Evolutionary conservation across 78 protist genomes (phyloP).

Genomic region (Carpediemonas membranifera): DNA sequence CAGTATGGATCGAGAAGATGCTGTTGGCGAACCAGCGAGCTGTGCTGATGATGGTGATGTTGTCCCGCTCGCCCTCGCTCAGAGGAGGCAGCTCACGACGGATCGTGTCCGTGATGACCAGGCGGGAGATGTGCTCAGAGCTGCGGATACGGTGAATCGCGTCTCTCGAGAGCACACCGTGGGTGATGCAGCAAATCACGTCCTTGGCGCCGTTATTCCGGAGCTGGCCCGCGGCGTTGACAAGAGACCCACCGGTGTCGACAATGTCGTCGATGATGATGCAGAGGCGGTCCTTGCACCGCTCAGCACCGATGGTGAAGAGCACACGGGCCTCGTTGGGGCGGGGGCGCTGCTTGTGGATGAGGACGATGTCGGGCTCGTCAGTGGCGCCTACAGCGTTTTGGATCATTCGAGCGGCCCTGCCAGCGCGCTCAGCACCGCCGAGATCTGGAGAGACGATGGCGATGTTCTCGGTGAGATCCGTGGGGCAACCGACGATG

Average conservation of each 20-base stretch:
- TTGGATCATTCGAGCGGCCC: neutral
- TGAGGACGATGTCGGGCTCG: conserved; percentile 22
- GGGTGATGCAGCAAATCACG: conserved; percentile 31
- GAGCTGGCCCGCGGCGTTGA: neutral
- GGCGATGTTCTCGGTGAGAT: neutral
- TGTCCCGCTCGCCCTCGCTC: too few relatives aligned
- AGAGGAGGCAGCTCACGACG: too few relatives aligned
- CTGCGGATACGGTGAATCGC: too few relatives aligned
- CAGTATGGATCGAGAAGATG: too few relatives aligned
- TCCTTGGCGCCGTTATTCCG: conserved; percentile 10
- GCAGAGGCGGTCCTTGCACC: conserved; percentile 12
- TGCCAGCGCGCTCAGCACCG: conserved; percentile 8
- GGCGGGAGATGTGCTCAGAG: too few relatives aligned
- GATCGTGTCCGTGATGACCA: too few relatives aligned
- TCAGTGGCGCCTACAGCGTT: too few relatives aligned
- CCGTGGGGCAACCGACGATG: too few relatives aligned
- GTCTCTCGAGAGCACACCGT: too few relatives aligned
- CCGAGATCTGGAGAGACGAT: conserved; percentile 38
- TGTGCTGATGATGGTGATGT: too few relatives aligned
- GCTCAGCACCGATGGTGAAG: conserved; percentile 25
- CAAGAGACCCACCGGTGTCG: conserved; percentile 48
- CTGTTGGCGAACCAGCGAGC: too few relatives aligned
- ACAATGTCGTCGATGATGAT: conserved; percentile 49
- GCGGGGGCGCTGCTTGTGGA: conserved; percentile 6
- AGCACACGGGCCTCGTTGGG: conserved; percentile 12